These are phyloP conservation scores for Mollisiaceae sp. DNA, from an alignment of 2,329 filamentous ascomycete genomes.

Conservation along the genomic window DNA sequence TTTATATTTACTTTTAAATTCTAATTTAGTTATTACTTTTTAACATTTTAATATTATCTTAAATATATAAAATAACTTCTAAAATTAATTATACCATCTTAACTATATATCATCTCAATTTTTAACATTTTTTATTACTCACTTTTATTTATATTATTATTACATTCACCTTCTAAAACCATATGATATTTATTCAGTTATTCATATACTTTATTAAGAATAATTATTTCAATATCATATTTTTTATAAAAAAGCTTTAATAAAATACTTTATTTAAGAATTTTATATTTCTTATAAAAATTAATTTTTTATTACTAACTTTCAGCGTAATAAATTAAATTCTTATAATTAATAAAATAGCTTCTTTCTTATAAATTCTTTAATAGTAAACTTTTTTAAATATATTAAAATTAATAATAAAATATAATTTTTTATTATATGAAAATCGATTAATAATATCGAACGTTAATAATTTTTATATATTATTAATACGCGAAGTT, in stretches of 20 bases:
- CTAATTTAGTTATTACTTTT: too few species aligned
- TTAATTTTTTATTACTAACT: not conserved
- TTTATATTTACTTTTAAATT: too few species aligned
- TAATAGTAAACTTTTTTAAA: not conserved
- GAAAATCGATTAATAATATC: not conserved
- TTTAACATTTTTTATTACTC: not conserved
- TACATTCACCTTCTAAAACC: not conserved
- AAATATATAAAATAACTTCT: conserved; percentile 9
- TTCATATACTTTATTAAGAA: too few species aligned
- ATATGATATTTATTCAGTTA: too few species aligned
- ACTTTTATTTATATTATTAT: not conserved
- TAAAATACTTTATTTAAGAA: not conserved
- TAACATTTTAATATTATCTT: too few species aligned
- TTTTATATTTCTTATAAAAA: too few species aligned
- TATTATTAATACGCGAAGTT: not conserved
- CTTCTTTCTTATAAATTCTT: not conserved
- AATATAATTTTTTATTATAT: not conserved
- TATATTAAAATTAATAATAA: too few species aligned
- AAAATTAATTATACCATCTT: conserved; percentile 14
- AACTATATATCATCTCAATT: too few species aligned
- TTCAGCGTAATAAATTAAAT: too few species aligned
- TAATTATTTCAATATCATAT: too few species aligned
- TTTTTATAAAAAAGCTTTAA: not conserved
- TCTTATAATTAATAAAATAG: not conserved
- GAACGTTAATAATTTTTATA: not conserved